Base-by-base conservation (phyloP, 306 rosid species). In the Malus orientalis region DNA sequence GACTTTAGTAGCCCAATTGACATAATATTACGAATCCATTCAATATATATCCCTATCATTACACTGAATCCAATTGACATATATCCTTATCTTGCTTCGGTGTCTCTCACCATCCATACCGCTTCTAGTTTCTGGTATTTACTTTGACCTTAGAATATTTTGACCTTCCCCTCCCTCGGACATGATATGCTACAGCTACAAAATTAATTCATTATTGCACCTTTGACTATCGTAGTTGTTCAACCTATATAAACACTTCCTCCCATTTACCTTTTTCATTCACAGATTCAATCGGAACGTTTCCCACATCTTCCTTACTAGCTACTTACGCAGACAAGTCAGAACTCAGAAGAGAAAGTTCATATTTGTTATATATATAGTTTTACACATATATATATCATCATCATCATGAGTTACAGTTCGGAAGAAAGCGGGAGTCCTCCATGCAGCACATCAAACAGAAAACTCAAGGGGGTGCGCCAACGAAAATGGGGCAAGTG, bases 401-500 rank as follows among this genome's bases (percentile, higher is more conserved):
- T 36, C 55, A 15, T 49, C 67, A 61, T 61, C 19, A 90, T 85
- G 91, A 91, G 81, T 51, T 58, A 75, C 27, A 80, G 69, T 74
- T 82, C 84, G 20, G 44, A 54, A 47, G 36, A 84, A 22, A 74
- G 55, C 67, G 51, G 67, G 25, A 32, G 69, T 38, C 7, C 2
- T 2, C 55, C 29, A 19, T 23, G 66, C 5, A 29, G 51, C 33
- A 13, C 64, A 4, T 6, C 10, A 10, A 2, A n/a, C 75, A 5
- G 73, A 32, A 91, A 89, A 75, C 76, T 84, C 47, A 94, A 89
- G 80, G 98, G 98, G 2, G 89, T 94, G 19, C 88, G 97, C 0
- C 87, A 84, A 12, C 69, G 98, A 4, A 94, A 94, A 66, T 94
- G 98, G 98, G 98, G 97, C n/a, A 94, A 94, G 64, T 94, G 92